Evolutionary conservation across 495 filamentous ascomycete genomes (phyloP).

Genomic region (Penicillium diatomitis): DNA sequence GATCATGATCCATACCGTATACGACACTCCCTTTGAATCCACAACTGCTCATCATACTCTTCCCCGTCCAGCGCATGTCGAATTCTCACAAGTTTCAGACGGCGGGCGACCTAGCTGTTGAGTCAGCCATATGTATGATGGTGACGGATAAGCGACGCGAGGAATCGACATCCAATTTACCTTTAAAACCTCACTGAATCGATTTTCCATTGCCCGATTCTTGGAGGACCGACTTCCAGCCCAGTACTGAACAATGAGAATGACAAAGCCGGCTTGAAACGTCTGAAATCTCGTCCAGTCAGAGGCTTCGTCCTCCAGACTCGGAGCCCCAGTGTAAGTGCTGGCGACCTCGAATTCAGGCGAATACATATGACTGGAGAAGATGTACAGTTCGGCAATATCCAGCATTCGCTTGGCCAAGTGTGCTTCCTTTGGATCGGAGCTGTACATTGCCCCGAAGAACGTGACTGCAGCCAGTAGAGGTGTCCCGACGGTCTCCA

Average conservation of each 20-base stretch:
- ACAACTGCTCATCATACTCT: conserved; percentile 18
- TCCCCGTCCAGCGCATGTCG: conserved; percentile 24
- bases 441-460: conserved; percentile 43
- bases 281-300: conserved; percentile 36
- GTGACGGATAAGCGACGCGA: too few species aligned
- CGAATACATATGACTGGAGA: conserved; percentile 33
- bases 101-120: conserved; percentile 22
- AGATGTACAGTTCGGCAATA: conserved; percentile 38
- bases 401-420: conserved; percentile 35
- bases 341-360: conserved; percentile 32
- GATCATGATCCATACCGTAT: conserved; percentile 23
- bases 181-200: conserved; percentile 36
- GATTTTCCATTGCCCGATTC: conserved; percentile 36
- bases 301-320: conserved; percentile 13
- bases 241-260: conserved; percentile 38
- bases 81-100: conserved; percentile 25
- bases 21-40: conserved; percentile 39
- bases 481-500: conserved; percentile 25
- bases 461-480: conserved; percentile 32
- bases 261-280: conserved; percentile 37
- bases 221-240: conserved; percentile 30
- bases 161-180: conserved; percentile 7
- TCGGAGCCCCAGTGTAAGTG: conserved; percentile 16
- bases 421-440: conserved; percentile 27
- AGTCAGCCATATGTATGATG: too few species aligned